Base-by-base conservation (phyloP, 179 eudicot genomes). In the Amaranthus tricolor region DNA sequence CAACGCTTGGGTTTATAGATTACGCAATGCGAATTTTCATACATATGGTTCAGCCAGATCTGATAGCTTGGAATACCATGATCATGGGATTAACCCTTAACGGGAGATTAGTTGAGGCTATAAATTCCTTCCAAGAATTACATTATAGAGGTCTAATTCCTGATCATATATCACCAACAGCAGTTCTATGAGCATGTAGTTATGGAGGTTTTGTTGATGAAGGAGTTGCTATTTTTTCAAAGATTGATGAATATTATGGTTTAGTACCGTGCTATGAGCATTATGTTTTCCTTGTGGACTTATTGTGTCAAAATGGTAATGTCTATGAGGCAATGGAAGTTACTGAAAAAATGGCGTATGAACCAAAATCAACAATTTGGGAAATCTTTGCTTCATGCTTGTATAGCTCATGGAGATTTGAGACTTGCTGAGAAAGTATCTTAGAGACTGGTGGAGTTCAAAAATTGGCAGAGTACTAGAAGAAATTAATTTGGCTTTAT, bases 31-130 rank as follows among this genome's bases (percentile, higher is more conserved):
- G 61, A 5, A 72, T 88, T 17, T 93, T 93, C 65, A 47, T 47
- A 49, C 31, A 78, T 17, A 84, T 87, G 75, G 74, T 45, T 70
- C 61, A 12, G 12, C 88, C 72, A 73, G 98, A 93, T 76, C 81
- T 93, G 77, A 84, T 88, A 79, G 81, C 88, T 53, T 91, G 95
- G 97, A 91, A 93, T 78, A 80, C 86, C 43, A 81, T 91, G 89
- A 87, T 93, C 49, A 71, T 76, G 19, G 98, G 90, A 19, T 75
- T 91, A 77, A 66, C 90, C 74, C 82, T 73, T 55, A 89, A 88
- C 82, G 98, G 95, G n/a, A 82, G 84, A 83, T 73, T 75, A 55
- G 19, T 64, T 14, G 88, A 91, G 82, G 79, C 95, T 52, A 64
- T 93, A 49, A 72, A 79, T 52, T 75, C 85, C 44, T 93, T 87